These are phyloP conservation scores for Warburgia ugandensis DNA, from an alignment of 164 flowering plant species.

Conservation along the genomic window DNA sequence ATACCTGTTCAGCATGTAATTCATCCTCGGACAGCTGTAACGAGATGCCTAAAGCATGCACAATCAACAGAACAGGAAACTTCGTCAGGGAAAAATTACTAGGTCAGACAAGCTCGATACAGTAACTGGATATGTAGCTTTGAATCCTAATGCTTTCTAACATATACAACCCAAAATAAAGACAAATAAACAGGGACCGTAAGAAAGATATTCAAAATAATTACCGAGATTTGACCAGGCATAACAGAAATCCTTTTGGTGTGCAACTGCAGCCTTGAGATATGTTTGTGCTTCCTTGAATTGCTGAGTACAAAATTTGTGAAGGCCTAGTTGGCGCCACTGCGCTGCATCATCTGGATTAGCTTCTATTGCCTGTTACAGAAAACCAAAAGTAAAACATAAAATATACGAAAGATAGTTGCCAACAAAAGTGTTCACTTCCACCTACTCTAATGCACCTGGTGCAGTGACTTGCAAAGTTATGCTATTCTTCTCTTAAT, in stretches of 20 bases:
- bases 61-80: too few species aligned
- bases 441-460: too few species aligned
- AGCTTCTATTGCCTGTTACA: slow-evolving; percentile 71
- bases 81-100: not conserved
- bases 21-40: slow-evolving; percentile 66
- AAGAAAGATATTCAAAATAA: too few species aligned
- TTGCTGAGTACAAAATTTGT: slow-evolving; percentile 65
- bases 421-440: too few species aligned
- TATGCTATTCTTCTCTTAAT: too few species aligned
- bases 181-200: too few species aligned
- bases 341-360: slow-evolving; percentile 75
- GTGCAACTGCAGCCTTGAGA: slow-evolving; percentile 73
- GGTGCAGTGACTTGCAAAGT: too few species aligned
- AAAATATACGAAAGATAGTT: too few species aligned
- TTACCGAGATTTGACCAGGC: slow-evolving; percentile 94
- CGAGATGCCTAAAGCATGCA: slow-evolving; percentile 47
- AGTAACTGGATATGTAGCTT: not conserved
- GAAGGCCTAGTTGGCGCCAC: slow-evolving; percentile 96
- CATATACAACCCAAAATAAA: too few species aligned
- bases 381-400: slow-evolving; percentile 5
- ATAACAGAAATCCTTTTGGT: slow-evolving; percentile 52
- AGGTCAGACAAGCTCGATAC: not conserved
- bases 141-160: too few species aligned
- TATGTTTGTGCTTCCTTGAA: slow-evolving; percentile 74
- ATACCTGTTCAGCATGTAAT: slow-evolving; percentile 68